phyloP scores from a whole-genome alignment of 2,329 filamentous ascomycete genomes.

The Sclerotinia subarctica region DNA sequence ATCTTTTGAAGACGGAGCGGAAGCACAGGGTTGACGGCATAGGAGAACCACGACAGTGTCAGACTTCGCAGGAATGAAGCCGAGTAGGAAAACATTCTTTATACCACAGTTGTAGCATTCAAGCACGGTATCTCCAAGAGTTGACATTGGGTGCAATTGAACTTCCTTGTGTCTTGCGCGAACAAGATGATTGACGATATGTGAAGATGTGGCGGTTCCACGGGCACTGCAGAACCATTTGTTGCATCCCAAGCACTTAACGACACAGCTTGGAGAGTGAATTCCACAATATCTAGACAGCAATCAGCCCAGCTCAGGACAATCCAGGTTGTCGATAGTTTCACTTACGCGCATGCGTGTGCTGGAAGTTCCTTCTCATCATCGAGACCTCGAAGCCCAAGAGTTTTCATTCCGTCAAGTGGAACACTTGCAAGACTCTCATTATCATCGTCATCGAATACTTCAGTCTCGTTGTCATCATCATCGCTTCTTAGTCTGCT shows the following conservation, averaged over 20 bases:
- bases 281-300: constrained; percentile 83
- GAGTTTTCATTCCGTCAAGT: constrained; percentile 68
- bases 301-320: constrained; percentile 31
- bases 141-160: constrained; percentile 88
- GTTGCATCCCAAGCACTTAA: constrained; percentile 91
- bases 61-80: constrained; percentile 97
- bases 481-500: constrained; percentile 69
- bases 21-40: constrained; percentile 93
- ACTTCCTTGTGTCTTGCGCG: constrained; percentile 98
- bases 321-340: constrained; percentile 16
- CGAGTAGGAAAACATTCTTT: constrained; percentile 97
- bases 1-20: constrained; percentile 93
- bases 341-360: constrained; percentile 89
- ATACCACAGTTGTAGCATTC: constrained; percentile 99
- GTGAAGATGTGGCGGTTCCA: constrained; percentile 92
- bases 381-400: constrained; percentile 59
- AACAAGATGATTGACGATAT: constrained; percentile 97
- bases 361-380: constrained; percentile 88
- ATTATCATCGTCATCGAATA: constrained; percentile 74
- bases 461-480: constrained; percentile 85
- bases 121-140: constrained; percentile 90
- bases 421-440: constrained; percentile 76
- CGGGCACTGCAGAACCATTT: constrained; percentile 99
- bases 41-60: constrained; percentile 96
- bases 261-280: constrained; percentile 89